phyloP scores from a whole-genome alignment of 2,329 filamentous ascomycete genomes.

The Epichloe coenophiala region DNA sequence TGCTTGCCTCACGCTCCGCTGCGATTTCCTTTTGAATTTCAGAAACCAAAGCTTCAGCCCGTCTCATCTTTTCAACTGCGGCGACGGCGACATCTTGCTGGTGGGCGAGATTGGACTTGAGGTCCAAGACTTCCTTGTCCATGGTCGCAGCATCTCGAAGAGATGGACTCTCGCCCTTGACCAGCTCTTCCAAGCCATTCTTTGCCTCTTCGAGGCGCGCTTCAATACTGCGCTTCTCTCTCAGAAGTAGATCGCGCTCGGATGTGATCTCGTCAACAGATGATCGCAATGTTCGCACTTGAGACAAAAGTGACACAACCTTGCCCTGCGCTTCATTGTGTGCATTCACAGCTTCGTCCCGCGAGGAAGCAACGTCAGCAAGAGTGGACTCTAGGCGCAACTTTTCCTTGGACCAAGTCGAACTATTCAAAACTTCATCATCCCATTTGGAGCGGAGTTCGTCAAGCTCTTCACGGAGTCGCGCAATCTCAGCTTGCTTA shows the following conservation, averaged over 20 bases:
- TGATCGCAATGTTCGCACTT: constrained; percentile 72
- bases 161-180: constrained; percentile 71
- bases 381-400: constrained; percentile 79
- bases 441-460: constrained; percentile 95
- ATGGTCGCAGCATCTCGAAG: constrained; percentile 80
- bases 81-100: constrained; percentile 87
- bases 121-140: constrained; percentile 77
- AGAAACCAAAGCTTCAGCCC: constrained; percentile 71
- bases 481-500: constrained; percentile 75
- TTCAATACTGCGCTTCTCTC: constrained; percentile 86
- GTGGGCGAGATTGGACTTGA: constrained; percentile 79
- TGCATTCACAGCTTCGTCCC: constrained; percentile 82
- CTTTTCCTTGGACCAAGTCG: constrained; percentile 98
- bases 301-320: constrained; percentile 78
- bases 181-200: constrained; percentile 75
- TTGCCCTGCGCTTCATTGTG: constrained; percentile 93
- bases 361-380: constrained; percentile 76
- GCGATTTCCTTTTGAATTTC: constrained; percentile 92
- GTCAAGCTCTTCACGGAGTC: constrained; percentile 89
- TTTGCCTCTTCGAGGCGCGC: constrained; percentile 76
- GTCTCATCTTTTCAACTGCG: constrained; percentile 92
- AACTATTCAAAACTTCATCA: constrained; percentile 92
- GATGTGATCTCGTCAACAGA: constrained; percentile 74
- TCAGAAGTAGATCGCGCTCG: constrained; percentile 70
- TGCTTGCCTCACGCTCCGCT: constrained; percentile 68